Evolutionary conservation across 768 basidiomycete species (phyloP).

Genomic region (Omphalotus guepiniiformis): DNA sequence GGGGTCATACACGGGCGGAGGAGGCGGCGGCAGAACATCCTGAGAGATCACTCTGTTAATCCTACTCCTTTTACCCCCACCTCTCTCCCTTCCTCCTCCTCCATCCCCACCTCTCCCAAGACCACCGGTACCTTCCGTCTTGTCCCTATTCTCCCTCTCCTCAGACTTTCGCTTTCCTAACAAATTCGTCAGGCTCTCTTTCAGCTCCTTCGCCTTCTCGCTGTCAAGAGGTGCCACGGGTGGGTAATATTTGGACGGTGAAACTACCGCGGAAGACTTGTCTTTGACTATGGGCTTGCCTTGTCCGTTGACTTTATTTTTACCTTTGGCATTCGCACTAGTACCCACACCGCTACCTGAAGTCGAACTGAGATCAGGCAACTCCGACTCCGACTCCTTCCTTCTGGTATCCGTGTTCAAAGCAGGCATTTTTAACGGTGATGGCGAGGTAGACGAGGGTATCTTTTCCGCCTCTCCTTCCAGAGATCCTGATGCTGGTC

Average conservation of each 20-base stretch:
- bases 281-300: conserved; percentile 20
- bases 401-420: no score
- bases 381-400: background rate
- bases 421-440: conserved; percentile 1
- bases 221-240: conserved; percentile 40
- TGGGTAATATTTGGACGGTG: conserved; percentile 17
- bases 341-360: no score
- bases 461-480: background rate
- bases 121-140: conserved; percentile 10
- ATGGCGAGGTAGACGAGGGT: conserved; percentile 5
- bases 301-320: conserved; percentile 5
- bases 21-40: background rate
- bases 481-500: background rate
- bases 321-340: no score
- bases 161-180: conserved; percentile 61
- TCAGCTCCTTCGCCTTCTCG: conserved; percentile 52
- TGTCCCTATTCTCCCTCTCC: conserved; percentile 34
- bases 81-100: conserved; percentile 9
- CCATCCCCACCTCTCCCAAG: background rate
- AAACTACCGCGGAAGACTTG: conserved; percentile 32
- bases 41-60: background rate
- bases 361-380: background rate
- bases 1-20: background rate
- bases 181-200: conserved; percentile 64
- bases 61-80: background rate